Conservation (phyloP, 371 early-diverging fungal genomes). For the Syncephalastrum sp. region DNA sequence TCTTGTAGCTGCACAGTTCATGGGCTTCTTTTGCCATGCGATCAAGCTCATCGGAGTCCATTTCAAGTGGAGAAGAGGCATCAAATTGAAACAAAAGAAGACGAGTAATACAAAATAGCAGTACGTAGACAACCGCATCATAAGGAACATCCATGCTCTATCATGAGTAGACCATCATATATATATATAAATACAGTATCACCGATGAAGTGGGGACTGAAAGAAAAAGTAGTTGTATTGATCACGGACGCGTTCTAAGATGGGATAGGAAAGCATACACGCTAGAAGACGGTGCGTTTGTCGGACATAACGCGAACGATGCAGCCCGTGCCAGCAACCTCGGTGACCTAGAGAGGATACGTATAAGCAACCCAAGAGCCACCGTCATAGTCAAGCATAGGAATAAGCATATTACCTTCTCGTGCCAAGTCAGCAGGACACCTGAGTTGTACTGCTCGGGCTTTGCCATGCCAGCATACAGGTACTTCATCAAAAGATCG, state of each 20-base stretch:
- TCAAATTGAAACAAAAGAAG: no score
- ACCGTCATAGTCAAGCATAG: not conserved
- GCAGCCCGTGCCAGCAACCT: constrained; percentile 81
- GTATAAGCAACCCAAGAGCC: not conserved
- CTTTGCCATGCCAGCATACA: constrained; percentile 85
- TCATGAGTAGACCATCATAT: no score
- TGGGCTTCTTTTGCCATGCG: constrained; percentile 29
- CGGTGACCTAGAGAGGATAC: constrained; percentile 59
- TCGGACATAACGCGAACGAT: constrained; percentile 92
- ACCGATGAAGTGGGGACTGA: no score
- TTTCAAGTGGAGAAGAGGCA: constrained; percentile 2
- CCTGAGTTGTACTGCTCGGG: constrained; percentile 86
- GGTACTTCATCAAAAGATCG: constrained; percentile 87
- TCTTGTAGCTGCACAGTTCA: constrained; percentile 19
- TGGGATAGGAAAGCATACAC: no score
- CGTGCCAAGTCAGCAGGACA: constrained; percentile 87
- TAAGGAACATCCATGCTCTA: no score
- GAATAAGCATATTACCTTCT: constrained; percentile 61
- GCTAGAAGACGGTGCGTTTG: constrained; percentile 64
- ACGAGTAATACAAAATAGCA: no score
- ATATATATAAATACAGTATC: no score
- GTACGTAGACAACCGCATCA: no score
- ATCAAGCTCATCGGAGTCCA: constrained; percentile 20
- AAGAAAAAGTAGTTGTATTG: no score
- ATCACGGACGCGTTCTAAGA: no score